phyloP scores from a whole-genome alignment of 2,329 filamentous ascomycete genomes.

The Pezicula neosporulosa region DNA sequence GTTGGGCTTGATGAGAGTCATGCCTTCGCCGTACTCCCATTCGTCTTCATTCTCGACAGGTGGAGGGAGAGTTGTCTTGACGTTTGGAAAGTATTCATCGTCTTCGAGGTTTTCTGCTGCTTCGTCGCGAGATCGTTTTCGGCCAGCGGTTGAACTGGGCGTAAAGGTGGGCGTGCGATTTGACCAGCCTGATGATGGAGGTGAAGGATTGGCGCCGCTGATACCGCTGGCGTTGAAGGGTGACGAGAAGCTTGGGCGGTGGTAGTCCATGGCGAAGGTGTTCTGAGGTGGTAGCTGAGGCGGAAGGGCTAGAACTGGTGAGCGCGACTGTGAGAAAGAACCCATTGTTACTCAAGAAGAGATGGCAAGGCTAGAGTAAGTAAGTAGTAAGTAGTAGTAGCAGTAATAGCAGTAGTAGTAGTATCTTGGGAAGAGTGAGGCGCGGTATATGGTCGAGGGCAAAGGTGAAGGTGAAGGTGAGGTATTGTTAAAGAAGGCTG shows the following conservation, averaged over 20 bases:
- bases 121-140: constrained; percentile 76
- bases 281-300: constrained; percentile 22
- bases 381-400: neutral
- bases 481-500: neutral
- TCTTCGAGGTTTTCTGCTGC: constrained; percentile 60
- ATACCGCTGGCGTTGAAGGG: constrained; percentile 17
- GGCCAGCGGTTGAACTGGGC: constrained; percentile 48
- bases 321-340: constrained; percentile 7
- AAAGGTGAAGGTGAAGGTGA: constrained; percentile 12
- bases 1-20: constrained; percentile 67
- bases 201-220: constrained; percentile 14
- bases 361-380: neutral
- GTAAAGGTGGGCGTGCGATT: constrained; percentile 14
- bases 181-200: constrained; percentile 20
- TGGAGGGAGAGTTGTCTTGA: constrained; percentile 28
- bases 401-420: neutral
- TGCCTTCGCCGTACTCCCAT: constrained; percentile 69
- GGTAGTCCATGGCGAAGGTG: constrained; percentile 21
- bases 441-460: constrained; percentile 20
- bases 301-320: constrained; percentile 23
- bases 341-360: neutral
- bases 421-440: constrained; percentile 8
- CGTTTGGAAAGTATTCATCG: constrained; percentile 38
- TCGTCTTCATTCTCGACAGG: constrained; percentile 56
- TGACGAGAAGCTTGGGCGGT: constrained; percentile 18